Percentiles rank a stretch among this genome's conserved stretches.
These are phyloP conservation scores for Cercospora canescens DNA, from an alignment of 2,329 filamentous ascomycete species.

Conservation along the genomic window DNA sequence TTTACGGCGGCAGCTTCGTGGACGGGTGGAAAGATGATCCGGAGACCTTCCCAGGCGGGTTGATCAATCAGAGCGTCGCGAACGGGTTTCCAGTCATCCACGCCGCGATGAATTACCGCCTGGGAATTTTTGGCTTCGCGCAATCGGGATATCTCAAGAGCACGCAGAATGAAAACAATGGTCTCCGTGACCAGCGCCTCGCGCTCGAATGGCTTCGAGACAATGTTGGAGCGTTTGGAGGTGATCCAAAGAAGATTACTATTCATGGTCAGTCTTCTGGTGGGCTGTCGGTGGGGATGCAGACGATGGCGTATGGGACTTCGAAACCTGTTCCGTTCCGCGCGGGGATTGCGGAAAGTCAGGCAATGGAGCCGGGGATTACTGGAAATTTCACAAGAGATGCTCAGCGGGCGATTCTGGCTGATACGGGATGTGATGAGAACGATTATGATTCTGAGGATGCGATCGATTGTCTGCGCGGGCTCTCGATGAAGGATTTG, in stretches of 20 bases:
- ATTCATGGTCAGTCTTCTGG: constrained; percentile 43
- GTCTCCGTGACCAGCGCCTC: constrained; percentile 60
- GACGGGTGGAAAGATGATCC: constrained; percentile 32
- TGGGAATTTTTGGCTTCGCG: constrained; percentile 43
- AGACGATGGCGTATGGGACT: constrained; percentile 51
- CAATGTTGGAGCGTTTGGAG: constrained; percentile 62
- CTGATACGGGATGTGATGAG: constrained; percentile 47
- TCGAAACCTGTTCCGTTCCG: constrained; percentile 48
- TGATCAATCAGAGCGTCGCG: constrained; percentile 47
- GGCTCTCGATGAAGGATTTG: constrained; percentile 45
- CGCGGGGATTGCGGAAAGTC: constrained; percentile 49
- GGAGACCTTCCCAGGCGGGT: constrained; percentile 45
- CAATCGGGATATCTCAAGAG: constrained; percentile 35
- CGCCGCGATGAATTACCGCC: constrained; percentile 30
- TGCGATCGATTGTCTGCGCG: constrained; percentile 51
- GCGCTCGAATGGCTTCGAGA: constrained; percentile 61
- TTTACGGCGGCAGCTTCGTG: constrained; percentile 29
- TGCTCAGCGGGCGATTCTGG: constrained; percentile 47
- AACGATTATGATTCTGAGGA: constrained; percentile 42
- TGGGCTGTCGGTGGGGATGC: constrained; percentile 36
- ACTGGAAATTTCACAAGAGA: constrained; percentile 48
- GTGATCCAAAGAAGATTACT: constrained; percentile 49
- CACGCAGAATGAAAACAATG: constrained; percentile 39
- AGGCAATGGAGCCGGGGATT: constrained; percentile 53
- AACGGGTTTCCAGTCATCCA: constrained; percentile 43